These are phyloP conservation scores for Kluyveromyces sp. DNA, from an alignment of 1,139 yeast genomes.

Conservation along the genomic window DNA sequence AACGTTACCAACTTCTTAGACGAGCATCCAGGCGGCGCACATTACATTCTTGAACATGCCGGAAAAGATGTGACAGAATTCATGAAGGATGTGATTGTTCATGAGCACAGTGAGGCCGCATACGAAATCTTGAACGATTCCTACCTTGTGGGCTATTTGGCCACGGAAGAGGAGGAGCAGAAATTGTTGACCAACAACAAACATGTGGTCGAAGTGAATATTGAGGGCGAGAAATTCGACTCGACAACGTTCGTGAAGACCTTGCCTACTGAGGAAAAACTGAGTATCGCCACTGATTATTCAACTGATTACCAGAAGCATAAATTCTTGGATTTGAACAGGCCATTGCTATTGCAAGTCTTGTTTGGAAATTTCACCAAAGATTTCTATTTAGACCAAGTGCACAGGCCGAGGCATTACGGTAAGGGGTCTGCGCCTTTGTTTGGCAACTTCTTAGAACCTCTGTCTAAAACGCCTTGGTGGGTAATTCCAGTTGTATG, in stretches of 20 bases:
- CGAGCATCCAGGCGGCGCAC: constrained; percentile 86
- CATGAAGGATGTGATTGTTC: constrained; percentile 62
- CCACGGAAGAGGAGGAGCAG: constrained; percentile 54
- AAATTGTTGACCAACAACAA: constrained; percentile 41
- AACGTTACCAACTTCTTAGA: constrained; percentile 71
- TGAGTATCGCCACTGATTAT: constrained; percentile 74
- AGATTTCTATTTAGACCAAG: constrained; percentile 89
- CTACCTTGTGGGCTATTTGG: constrained; percentile 52
- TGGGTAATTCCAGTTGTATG: constrained; percentile 80
- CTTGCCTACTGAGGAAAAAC: constrained; percentile 63
- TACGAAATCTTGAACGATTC: constrained; percentile 84
- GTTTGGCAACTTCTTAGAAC: constrained; percentile 70
- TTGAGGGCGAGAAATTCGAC: constrained; percentile 35
- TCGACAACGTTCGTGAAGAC: constrained; percentile 49
- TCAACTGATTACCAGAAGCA: constrained; percentile 64
- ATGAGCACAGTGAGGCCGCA: constrained; percentile 78
- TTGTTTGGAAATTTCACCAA: constrained; percentile 65
- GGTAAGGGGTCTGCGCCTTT: constrained; percentile 88
- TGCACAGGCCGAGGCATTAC: constrained; percentile 93
- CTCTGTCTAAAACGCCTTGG: constrained; percentile 66
- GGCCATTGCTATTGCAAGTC: constrained; percentile 77
- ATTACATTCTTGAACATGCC: constrained; percentile 64
- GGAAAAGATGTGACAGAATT: constrained; percentile 79
- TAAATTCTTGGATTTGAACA: constrained; percentile 76
- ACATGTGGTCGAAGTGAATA: constrained; percentile 37